Evolutionary conservation across 1,139 yeast species (phyloP).

Genomic region (Meyerozyma elateridarum): DNA sequence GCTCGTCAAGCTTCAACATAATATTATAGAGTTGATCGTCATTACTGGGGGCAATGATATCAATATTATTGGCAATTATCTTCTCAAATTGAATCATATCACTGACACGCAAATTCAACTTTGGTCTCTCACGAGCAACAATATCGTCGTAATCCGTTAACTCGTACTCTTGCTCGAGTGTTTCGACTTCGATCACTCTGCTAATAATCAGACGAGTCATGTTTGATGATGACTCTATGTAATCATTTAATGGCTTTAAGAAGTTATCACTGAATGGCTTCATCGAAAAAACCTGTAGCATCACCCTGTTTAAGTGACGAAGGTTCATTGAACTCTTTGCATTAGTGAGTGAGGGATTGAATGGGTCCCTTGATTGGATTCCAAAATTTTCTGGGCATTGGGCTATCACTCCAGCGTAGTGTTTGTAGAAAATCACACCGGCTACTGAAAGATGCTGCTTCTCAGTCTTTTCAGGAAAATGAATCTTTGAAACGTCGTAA

Average conservation of each 20-base stretch:
- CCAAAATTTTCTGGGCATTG: slow-evolving; percentile 69
- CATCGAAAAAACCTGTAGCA: slow-evolving; percentile 65
- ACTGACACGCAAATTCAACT: slow-evolving; percentile 54
- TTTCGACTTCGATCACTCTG: slow-evolving; percentile 50
- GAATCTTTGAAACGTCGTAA: slow-evolving; percentile 29
- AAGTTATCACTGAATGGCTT: slow-evolving; percentile 68
- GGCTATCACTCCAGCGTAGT: slow-evolving; percentile 62
- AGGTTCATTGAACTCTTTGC: slow-evolving; percentile 44
- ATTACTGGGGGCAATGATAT: slow-evolving; percentile 41
- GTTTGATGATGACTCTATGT: slow-evolving; percentile 48
- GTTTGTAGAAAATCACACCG: slow-evolving; percentile 62
- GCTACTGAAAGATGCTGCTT: slow-evolving; percentile 58
- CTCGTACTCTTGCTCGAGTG: slow-evolving; percentile 56
- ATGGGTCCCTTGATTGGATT: slow-evolving; percentile 23
- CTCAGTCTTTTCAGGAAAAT: slow-evolving; percentile 50
- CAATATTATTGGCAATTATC: slow-evolving; percentile 49
- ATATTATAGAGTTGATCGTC: slow-evolving; percentile 57
- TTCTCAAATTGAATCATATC: slow-evolving; percentile 64
- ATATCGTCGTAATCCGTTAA: slow-evolving; percentile 70
- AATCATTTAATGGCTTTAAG: slow-evolving; percentile 77
- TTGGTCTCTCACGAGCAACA: slow-evolving; percentile 62
- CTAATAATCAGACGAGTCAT: slow-evolving; percentile 41
- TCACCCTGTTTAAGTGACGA: slow-evolving; percentile 51
- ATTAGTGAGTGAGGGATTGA: slow-evolving; percentile 24
- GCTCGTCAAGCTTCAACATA: slow-evolving; percentile 29